These are phyloP conservation scores for Trichoderma pleuroti DNA, from an alignment of 2,329 filamentous ascomycete genomes.

Conservation along the genomic window DNA sequence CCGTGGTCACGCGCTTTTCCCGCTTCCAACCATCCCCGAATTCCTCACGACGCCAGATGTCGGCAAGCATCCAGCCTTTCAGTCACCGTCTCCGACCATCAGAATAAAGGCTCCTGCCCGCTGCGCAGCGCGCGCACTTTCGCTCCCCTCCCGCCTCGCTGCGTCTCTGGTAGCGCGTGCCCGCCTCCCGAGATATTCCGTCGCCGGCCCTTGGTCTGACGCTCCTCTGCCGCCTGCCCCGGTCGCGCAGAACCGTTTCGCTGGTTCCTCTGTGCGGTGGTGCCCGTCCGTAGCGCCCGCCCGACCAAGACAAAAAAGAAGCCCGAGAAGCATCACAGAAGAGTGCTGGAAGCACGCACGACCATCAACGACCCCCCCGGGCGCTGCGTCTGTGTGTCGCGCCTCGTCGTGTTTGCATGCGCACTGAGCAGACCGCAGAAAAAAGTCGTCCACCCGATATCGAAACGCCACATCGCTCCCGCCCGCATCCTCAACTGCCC, in stretches of 20 bases:
- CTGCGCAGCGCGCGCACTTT: not conserved
- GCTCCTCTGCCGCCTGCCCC: conserved; percentile 1
- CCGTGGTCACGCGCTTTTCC: conserved; percentile 39
- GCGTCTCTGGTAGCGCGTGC: conserved; percentile 6
- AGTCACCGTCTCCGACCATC: conserved; percentile 20
- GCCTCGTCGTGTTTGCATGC: conserved; percentile 29
- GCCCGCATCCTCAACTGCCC: conserved; percentile 21
- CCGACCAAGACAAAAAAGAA: not conserved
- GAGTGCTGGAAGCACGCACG: not conserved
- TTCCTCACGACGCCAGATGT: conserved; percentile 29
- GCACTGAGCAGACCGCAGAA: conserved; percentile 28
- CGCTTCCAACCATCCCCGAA: conserved; percentile 31
- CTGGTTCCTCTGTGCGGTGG: not conserved
- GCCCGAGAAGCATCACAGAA: not conserved
- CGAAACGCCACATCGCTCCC: conserved; percentile 17
- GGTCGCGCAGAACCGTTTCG: conserved; percentile 11
- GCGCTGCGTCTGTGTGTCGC: conserved; percentile 11
- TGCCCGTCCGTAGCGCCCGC: not conserved
- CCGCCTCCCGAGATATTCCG: conserved; percentile 13
- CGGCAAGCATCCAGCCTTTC: conserved; percentile 20
- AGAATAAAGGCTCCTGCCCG: not conserved
- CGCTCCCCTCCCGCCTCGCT: not conserved
- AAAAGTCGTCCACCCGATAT: conserved; percentile 4
- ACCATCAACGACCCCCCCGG: not conserved
- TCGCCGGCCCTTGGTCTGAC: not conserved